Percentiles rank a stretch among this genome's conserved stretches.
These are phyloP conservation scores for Rhynchosporium secalis DNA, from an alignment of 2,329 filamentous ascomycete genomes.

Conservation along the genomic window DNA sequence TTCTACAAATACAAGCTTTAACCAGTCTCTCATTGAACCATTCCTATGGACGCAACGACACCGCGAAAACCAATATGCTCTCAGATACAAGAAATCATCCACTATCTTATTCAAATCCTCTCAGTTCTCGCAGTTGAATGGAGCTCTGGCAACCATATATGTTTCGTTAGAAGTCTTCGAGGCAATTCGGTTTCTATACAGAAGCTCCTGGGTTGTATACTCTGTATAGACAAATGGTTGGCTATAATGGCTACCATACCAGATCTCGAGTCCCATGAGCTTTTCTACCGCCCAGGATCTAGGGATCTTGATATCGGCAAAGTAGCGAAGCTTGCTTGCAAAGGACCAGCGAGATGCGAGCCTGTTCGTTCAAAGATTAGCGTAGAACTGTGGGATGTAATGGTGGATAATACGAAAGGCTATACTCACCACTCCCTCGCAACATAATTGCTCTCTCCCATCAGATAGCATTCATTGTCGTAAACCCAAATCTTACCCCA, in stretches of 20 bases:
- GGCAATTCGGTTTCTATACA: not conserved
- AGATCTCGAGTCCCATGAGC: not conserved
- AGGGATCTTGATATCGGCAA: conserved; percentile 1
- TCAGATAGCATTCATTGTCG: not conserved
- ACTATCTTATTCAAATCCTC: not conserved
- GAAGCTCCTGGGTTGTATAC: not conserved
- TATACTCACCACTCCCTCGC: not conserved
- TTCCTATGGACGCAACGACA: too few relatives aligned
- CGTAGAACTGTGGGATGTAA: not conserved
- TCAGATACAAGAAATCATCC: too few relatives aligned
- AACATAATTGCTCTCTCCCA: not conserved
- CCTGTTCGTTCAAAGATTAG: not conserved
- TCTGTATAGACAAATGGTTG: not conserved
- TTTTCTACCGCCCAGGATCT: not conserved
- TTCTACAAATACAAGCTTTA: too few relatives aligned
- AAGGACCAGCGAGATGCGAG: not conserved
- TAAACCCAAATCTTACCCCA: not conserved
- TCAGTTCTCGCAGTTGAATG: too few relatives aligned
- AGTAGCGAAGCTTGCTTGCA: conserved; percentile 2
- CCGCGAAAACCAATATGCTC: too few relatives aligned
- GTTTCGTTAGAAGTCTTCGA: not conserved
- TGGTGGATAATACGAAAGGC: not conserved
- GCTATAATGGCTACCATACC: not conserved
- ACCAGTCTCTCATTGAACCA: too few relatives aligned
- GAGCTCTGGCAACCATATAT: not conserved